Percentiles rank a stretch among this genome's conserved stretches.
Evolutionary conservation across 2,329 filamentous ascomycete species (phyloP).

Genomic region (Pyrenophora seminiperda): DNA sequence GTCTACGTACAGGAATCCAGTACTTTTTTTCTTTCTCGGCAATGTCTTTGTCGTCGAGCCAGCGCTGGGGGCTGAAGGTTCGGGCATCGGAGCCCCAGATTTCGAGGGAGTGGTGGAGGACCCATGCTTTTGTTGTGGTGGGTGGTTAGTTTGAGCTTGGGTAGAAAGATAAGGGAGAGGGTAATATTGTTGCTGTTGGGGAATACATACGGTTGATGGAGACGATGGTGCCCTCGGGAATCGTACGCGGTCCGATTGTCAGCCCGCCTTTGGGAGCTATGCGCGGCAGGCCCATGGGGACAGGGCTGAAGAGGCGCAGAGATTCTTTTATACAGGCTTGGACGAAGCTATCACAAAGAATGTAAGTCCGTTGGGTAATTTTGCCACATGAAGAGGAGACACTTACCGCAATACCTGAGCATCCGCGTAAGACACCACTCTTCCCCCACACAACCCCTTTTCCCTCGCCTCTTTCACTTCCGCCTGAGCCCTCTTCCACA

Average conservation of each 20-base stretch:
- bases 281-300: conserved; percentile 38
- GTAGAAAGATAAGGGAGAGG: not conserved
- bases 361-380: not conserved
- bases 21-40: not conserved
- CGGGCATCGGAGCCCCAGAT: conserved; percentile 1
- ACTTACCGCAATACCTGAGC: not conserved
- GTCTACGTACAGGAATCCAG: conserved; percentile 4
- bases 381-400: too few relatives aligned
- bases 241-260: conserved; percentile 23
- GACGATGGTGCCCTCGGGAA: not conserved
- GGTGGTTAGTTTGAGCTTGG: not conserved
- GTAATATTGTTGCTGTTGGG: not conserved
- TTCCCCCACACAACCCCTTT: not conserved
- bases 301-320: conserved; percentile 42
- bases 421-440: conserved; percentile 3
- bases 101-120: not conserved
- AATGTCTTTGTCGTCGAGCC: not conserved
- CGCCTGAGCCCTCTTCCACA: conserved; percentile 1
- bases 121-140: not conserved
- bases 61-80: not conserved
- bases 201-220: not conserved
- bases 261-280: conserved; percentile 40
- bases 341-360: conserved; percentile 2
- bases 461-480: conserved; percentile 16
- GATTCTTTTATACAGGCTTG: conserved; percentile 42